Conservation (phyloP, 306 rosid genomes). For the Sicyos edulis region DNA sequence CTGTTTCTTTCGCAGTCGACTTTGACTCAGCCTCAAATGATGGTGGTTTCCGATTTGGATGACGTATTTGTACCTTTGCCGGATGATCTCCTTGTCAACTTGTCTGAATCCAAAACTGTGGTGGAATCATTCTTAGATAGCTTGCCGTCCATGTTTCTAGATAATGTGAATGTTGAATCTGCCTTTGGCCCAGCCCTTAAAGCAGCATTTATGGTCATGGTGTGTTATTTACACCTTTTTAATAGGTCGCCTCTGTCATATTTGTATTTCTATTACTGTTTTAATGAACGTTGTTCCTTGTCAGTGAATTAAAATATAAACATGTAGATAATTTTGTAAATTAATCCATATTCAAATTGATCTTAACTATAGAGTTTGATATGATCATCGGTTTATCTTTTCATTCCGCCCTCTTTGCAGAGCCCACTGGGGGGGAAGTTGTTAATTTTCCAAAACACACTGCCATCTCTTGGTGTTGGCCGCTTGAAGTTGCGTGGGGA, state of each 20-base stretch:
- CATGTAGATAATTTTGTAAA: background rate
- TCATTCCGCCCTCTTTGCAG: conserved; percentile 42
- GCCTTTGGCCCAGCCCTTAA: conserved; percentile 97
- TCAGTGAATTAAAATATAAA: conserved; percentile 11
- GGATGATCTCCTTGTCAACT: conserved; percentile 95
- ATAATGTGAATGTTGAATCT: conserved; percentile 83
- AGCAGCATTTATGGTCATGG: conserved; percentile 93
- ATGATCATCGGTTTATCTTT: conserved; percentile 5
- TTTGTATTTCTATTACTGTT: background rate
- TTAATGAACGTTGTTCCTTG: background rate
- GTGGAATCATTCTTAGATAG: conserved; percentile 90
- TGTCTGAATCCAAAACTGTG: conserved; percentile 93
- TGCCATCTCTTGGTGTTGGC: conserved; percentile 96
- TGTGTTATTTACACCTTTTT: conserved; percentile 26
- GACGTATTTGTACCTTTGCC: conserved; percentile 96
- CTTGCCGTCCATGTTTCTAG: conserved; percentile 92
- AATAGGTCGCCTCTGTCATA: background rate
- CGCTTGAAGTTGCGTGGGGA: conserved; percentile 96
- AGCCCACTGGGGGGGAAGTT: conserved; percentile 92
- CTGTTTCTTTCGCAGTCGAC: conserved; percentile 58
- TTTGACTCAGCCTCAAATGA: conserved; percentile 95
- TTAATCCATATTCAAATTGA: background rate
- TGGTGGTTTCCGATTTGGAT: conserved; percentile 96
- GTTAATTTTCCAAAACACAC: conserved; percentile 85
- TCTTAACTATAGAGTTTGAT: background rate